Percentiles rank a stretch among this genome's conserved stretches.
phyloP scores from a whole-genome alignment of 2,329 filamentous ascomycete species.

The Aspergillus unguis region DNA sequence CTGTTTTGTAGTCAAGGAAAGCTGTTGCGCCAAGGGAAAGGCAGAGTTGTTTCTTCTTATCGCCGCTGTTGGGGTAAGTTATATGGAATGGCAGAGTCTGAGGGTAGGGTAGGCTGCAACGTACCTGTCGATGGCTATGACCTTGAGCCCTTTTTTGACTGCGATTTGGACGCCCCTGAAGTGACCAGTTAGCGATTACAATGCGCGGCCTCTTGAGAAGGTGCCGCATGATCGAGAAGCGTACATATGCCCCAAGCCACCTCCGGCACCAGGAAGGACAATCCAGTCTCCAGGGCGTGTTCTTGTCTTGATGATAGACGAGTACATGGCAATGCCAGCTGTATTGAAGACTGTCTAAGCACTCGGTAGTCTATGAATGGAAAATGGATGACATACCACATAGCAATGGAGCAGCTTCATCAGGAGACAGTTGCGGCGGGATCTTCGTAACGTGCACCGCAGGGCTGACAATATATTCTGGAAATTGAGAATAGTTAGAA shows the following conservation, averaged over 20 bases:
- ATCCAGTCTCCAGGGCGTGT: constrained; percentile 35
- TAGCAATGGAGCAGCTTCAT: constrained; percentile 35
- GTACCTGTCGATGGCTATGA: constrained; percentile 39
- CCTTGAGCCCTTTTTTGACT: constrained; percentile 33
- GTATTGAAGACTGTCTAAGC: background rate
- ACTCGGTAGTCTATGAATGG: background rate
- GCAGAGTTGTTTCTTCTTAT: constrained; percentile 34
- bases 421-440: constrained; percentile 29
- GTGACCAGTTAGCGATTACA: background rate
- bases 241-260: constrained; percentile 41
- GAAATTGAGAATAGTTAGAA: background rate
- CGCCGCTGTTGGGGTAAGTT: constrained; percentile 25
- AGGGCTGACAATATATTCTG: constrained; percentile 36
- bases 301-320: constrained; percentile 38
- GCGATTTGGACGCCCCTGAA: constrained; percentile 38
- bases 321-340: constrained; percentile 42
- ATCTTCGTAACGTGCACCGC: constrained; percentile 37
- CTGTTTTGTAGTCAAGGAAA: constrained; percentile 35
- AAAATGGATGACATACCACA: constrained; percentile 28
- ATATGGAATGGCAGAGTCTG: background rate
- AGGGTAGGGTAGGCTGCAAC: background rate
- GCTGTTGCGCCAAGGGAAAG: constrained; percentile 31
- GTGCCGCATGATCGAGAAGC: background rate
- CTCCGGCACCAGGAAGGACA: constrained; percentile 36
- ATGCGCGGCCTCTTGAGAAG: background rate